Base-by-base conservation (phyloP, 345 rosid species). In the Lumnitzera littorea region DNA sequence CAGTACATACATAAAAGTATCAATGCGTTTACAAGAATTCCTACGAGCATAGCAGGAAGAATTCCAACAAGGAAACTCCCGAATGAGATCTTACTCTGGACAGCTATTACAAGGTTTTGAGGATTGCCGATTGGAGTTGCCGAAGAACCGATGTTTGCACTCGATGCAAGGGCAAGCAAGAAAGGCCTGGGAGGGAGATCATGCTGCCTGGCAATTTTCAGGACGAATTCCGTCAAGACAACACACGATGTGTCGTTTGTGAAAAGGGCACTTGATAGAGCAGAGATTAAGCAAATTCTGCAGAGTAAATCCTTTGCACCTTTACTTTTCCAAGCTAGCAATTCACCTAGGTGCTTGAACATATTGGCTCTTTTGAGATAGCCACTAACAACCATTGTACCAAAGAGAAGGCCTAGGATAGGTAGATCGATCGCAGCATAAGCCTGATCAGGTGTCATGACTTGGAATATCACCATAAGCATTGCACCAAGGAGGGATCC, bases 121-220 rank as follows among this genome's bases (percentile, higher is more conserved):
- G 96, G 98, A 51, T 89, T 92, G 31, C 98, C 97, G 58, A 89
- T 92, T 0, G 95, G 91, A 61, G 97, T 87, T 0, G 86, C 88
- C 0, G 98, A 70, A 6, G 97, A 92, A 1, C 98, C 97, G 0
- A 87, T 87, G 60, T 92, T 92, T 0, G 96, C 88, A 67, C 96
- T 85, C 0, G 96, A 81, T 50, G 95, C 98, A 31, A 87, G 79
- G 15, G 97, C 98, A 0, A 92, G 80, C 43, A 92, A 25, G 47
- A 87, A 87, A 0, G 98, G 96, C 23, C 79, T 86, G 13, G 96
- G 96, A 0, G 94, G 94, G 10, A 89, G 84, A 62, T 85, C 85
- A 62, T 82, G 91, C 56, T 82, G 94, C 71, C 91, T 80, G n/a
- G 96, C 88, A 50, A 89, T 70, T 71, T 87, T 89, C 62, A 92